Evolutionary conservation across 306 rosid genomes (phyloP).

Genomic region (Cucurbita argyrosperma): DNA sequence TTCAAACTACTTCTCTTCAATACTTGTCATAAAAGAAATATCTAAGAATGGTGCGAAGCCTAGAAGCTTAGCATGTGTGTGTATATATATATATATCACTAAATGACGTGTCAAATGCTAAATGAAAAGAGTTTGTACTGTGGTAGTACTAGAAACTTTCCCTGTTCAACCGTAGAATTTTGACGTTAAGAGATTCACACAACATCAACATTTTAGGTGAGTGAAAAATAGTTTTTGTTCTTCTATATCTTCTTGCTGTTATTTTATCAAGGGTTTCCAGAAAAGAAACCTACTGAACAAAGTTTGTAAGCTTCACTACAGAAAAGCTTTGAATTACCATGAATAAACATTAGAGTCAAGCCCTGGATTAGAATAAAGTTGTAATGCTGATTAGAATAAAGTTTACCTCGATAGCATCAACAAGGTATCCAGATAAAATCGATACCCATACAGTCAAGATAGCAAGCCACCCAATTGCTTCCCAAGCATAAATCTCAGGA

Average conservation of each 20-base stretch:
- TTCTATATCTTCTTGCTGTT: background rate
- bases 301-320: background rate
- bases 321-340: background rate
- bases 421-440: slow-evolving; percentile 75
- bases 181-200: background rate
- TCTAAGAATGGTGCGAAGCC: too few relatives aligned
- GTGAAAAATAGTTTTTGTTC: background rate
- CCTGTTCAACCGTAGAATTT: background rate
- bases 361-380: background rate
- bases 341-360: background rate
- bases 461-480: slow-evolving; percentile 79
- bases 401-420: slow-evolving; percentile 68
- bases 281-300: background rate
- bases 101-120: too few relatives aligned
- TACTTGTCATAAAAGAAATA: too few relatives aligned
- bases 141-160: too few relatives aligned
- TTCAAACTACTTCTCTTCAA: too few relatives aligned
- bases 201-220: background rate
- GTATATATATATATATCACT: too few relatives aligned
- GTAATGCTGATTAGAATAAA: background rate
- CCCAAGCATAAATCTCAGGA: slow-evolving; percentile 55
- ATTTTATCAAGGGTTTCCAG: background rate
- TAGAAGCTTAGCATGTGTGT: too few relatives aligned
- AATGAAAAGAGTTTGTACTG: too few relatives aligned
- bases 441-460: slow-evolving; percentile 72